These are phyloP conservation scores for Fusarium nelsonii DNA, from an alignment of 2,329 filamentous ascomycete genomes.

Conservation along the genomic window DNA sequence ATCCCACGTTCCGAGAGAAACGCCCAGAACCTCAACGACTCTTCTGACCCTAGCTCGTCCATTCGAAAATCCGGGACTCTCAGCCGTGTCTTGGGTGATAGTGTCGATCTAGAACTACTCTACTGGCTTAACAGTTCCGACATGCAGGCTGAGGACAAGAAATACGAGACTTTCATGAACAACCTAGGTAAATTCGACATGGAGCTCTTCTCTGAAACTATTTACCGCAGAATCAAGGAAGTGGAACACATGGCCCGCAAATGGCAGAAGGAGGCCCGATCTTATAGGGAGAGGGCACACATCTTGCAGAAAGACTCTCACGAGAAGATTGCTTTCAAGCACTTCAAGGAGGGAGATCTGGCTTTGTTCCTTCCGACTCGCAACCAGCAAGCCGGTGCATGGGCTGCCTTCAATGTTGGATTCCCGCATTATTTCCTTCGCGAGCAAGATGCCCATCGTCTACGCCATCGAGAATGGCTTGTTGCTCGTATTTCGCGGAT, in stretches of 20 bases:
- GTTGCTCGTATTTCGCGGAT: constrained; percentile 92
- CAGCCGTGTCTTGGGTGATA: constrained; percentile 69
- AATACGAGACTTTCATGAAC: constrained; percentile 80
- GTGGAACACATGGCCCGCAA: constrained; percentile 94
- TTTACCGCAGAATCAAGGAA: constrained; percentile 91
- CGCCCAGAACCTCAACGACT: constrained; percentile 67
- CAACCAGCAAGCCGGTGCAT: constrained; percentile 93
- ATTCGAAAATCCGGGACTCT: constrained; percentile 67
- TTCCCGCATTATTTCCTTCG: constrained; percentile 97
- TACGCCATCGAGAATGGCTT: constrained; percentile 92
- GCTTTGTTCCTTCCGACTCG: constrained; percentile 94
- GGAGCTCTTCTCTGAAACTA: constrained; percentile 84
- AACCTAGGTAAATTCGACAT: constrained; percentile 83
- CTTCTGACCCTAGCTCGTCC: constrained; percentile 67
- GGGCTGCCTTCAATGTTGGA: constrained; percentile 98
- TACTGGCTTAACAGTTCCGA: constrained; percentile 84
- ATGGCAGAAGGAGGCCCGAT: constrained; percentile 88
- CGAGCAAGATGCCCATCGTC: constrained; percentile 88
- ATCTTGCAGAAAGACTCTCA: constrained; percentile 85
- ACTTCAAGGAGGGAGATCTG: constrained; percentile 96
- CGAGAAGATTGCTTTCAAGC: constrained; percentile 94
- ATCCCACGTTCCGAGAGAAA: constrained; percentile 70
- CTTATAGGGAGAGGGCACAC: constrained; percentile 89
- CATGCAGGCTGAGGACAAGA: constrained; percentile 74
- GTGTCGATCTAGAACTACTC: constrained; percentile 77